Base-by-base conservation (phyloP, 495 filamentous ascomycete genomes). In the Rhypophila decipiens region DNA sequence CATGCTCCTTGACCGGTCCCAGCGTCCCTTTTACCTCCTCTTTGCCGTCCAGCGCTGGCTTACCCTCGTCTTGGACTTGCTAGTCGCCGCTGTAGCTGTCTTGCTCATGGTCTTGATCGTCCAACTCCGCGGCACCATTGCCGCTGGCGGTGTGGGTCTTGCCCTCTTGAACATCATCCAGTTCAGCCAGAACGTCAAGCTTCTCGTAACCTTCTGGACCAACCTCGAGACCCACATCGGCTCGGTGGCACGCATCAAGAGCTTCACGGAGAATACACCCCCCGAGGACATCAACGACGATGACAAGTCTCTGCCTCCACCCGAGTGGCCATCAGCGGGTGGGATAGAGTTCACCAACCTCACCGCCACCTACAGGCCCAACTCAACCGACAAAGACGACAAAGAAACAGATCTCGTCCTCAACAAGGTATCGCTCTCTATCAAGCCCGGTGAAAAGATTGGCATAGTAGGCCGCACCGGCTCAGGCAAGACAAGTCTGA, bases 211-310 rank as follows among this genome's bases (percentile, higher is more conserved):
- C 13, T 60, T 47, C 18, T 80, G 70, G 68, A 76, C 75, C 0
- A 49, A 52, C n/a, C 53, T 81, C 8, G 78, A 82, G 46, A 77
- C 69, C 1, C 75, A 70, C 0, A 63, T 81, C 21, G 78, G 76
- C 1, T 75, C 76, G 0, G 64, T 82, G 5, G 58, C 73, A 1
- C 60, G 76, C 4, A 56, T 81, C 1, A 58, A 58, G 44, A 53
- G 55, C 9, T 80, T 78, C 47, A 59, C 59, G 0, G 54, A 51
- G 18, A 58, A 62, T 2, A 70, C 71, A 0, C 58, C 58, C n/a
- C 47, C 57, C 4, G 67, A 72, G 51, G 52, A 68, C 47, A 46
- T 43, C 19, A 44, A 60, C 24, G 40, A 53, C 5, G 54, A 59
- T 38, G 48, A 44, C 8, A 13, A 53, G n/a, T n/a, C n/a, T n/a